Percentiles rank a stretch among this genome's conserved stretches.
Evolutionary conservation across 2,329 filamentous ascomycete genomes (phyloP).

Genomic region (Fusarium ramigenum): DNA sequence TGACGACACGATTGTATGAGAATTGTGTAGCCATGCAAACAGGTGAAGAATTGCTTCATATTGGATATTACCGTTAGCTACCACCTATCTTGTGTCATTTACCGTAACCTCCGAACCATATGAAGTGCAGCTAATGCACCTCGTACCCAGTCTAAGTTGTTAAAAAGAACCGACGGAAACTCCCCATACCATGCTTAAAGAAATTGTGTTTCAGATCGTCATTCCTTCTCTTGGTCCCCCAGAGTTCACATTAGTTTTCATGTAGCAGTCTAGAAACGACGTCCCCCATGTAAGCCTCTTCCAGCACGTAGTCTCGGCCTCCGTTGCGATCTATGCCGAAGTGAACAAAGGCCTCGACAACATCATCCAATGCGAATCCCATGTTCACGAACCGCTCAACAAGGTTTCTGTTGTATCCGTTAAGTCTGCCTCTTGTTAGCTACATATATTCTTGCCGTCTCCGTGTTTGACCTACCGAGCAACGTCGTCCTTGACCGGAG

Average conservation of each 20-base stretch:
- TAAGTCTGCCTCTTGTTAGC: slow-evolving; percentile 66
- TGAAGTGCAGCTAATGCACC: not conserved
- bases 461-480: slow-evolving; percentile 43
- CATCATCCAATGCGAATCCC: slow-evolving; percentile 89
- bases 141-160: slow-evolving; percentile 16
- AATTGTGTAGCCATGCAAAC: too few species aligned
- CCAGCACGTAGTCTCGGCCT: slow-evolving; percentile 85
- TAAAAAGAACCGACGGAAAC: slow-evolving; percentile 24
- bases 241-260: slow-evolving; percentile 63
- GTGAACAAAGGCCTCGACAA: slow-evolving; percentile 84
- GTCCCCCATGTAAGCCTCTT: slow-evolving; percentile 89
- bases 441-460: not conserved
- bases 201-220: slow-evolving; percentile 5
- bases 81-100: not conserved
- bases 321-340: slow-evolving; percentile 82
- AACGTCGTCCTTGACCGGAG: slow-evolving; percentile 20
- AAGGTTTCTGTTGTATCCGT: slow-evolving; percentile 85
- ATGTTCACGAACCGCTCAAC: slow-evolving; percentile 87
- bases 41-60: not conserved
- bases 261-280: slow-evolving; percentile 86
- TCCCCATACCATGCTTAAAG: slow-evolving; percentile 38
- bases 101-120: not conserved
- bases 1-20: too few species aligned
- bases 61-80: not conserved
- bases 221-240: not conserved